Base-by-base conservation (phyloP, 192 early-diverging fungal species). In the Oehlia diaphana region DNA sequence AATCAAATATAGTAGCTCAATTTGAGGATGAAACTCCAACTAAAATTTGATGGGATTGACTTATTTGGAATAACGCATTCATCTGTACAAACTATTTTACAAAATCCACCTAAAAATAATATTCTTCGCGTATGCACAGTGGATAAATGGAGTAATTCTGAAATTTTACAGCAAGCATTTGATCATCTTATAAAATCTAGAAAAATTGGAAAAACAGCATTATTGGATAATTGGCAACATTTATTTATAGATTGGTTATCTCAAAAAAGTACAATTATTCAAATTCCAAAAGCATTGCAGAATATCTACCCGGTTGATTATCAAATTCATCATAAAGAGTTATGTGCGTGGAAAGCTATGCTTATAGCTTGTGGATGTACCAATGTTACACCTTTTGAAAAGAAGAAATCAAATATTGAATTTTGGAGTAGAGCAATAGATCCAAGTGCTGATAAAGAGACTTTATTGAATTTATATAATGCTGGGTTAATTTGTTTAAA, bases 181-280 rank as follows among this genome's bases (percentile, higher is more conserved):
- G 64, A 21, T 69, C 31, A 7, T 31, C 12, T 4, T 39, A 69
- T 39, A 21, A 39, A 69, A 39, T 69, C 14, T 21, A 12, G 65
- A 69, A 42, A 69, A 69, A 31, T 69, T 69, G 28, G 13, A 35
- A 69, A 6, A 39, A 39, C 2, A 4, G 16, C 8, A 31, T 35
- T 69, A 35, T 69, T 69, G 10, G 33, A 44, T 44, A 44, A 69
- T 19, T 69, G 19, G 37, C 13, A 69, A 19, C 42, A 7, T 39
- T 69, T 69, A 69, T 69, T 69, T 69, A 21, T 39, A 16, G 33
- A 42, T 69, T 69, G 14, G 67, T 69, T 69, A 69, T 35, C 9
- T 35, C 31, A 69, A 35, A 6, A 35, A 33, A 16, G 16, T 42
- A 35, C 33, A 39, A 69, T 69, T 39, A 69, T 69, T 69, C 33